Conservation (phyloP, 2,329 filamentous ascomycete species). For the Ceratocystis papillata region DNA sequence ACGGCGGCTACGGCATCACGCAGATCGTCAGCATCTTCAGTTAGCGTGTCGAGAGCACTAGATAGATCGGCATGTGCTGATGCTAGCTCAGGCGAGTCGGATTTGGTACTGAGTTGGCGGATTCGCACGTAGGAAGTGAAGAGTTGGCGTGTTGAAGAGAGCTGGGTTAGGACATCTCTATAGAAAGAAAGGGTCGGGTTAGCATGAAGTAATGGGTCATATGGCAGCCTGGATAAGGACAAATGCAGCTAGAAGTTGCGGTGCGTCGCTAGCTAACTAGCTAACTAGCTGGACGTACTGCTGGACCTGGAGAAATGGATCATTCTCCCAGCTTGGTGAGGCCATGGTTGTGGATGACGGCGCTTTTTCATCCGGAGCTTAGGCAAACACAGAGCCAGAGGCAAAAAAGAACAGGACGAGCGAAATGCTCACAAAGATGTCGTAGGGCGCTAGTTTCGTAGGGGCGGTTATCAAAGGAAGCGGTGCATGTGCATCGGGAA, state of each 20-base stretch:
- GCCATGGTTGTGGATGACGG: constrained; percentile 42
- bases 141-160: constrained; percentile 69
- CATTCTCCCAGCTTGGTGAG: constrained; percentile 56
- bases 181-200: constrained; percentile 21
- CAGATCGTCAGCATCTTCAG: constrained; percentile 80
- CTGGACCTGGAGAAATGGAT: constrained; percentile 63
- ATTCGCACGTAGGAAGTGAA: constrained; percentile 95
- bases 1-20: constrained; percentile 76
- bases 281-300: constrained; percentile 39
- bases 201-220: not conserved
- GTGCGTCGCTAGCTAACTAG: not conserved
- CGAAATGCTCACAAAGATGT: not conserved
- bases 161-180: constrained; percentile 79
- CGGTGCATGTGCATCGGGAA: not conserved
- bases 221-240: not conserved
- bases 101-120: constrained; percentile 64
- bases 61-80: constrained; percentile 62
- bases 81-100: constrained; percentile 72
- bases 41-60: constrained; percentile 53
- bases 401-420: not conserved
- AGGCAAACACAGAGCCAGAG: not conserved
- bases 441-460: too few relatives aligned
- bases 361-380: constrained; percentile 16
- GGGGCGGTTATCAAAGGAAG: too few relatives aligned
- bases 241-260: not conserved